Percentiles rank a stretch among this genome's conserved stretches.
Conservation (phyloP, 441 rosid genomes). For the Populus trichocarpa region DNA sequence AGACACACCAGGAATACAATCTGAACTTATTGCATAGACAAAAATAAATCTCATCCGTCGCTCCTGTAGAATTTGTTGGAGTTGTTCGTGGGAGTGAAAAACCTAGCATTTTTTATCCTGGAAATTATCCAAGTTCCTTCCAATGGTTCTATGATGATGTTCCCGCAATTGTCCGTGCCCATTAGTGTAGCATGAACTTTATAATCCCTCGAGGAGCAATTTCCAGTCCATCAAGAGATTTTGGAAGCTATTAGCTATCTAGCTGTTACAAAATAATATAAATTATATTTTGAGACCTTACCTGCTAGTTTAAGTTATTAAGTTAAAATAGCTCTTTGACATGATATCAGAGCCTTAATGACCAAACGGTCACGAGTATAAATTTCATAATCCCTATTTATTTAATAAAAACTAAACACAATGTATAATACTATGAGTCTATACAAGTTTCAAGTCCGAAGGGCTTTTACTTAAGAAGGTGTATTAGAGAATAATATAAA, state of each 20-base stretch:
- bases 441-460: no score
- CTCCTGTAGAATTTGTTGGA: constrained; percentile 62
- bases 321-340: no score
- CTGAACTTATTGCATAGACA: constrained; percentile 25
- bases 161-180: constrained; percentile 53
- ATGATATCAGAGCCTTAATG: no score
- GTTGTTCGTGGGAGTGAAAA: constrained; percentile 89
- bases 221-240: background rate
- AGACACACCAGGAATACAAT: background rate
- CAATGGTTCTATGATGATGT: constrained; percentile 94
- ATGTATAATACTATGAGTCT: no score
- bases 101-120: constrained; percentile 91
- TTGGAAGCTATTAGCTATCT: background rate
- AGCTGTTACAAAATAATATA: no score
- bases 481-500: no score
- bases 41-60: constrained; percentile 39
- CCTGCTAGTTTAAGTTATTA: no score
- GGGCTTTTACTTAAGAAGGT: no score
- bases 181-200: background rate
- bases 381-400: no score
- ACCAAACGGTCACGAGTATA: no score
- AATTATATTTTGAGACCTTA: no score
- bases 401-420: no score
- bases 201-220: background rate
- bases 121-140: constrained; percentile 62